These are phyloP conservation scores for Ceratobasidium sp. DNA, from an alignment of 1,284 basidiomycete genomes.

Conservation along the genomic window DNA sequence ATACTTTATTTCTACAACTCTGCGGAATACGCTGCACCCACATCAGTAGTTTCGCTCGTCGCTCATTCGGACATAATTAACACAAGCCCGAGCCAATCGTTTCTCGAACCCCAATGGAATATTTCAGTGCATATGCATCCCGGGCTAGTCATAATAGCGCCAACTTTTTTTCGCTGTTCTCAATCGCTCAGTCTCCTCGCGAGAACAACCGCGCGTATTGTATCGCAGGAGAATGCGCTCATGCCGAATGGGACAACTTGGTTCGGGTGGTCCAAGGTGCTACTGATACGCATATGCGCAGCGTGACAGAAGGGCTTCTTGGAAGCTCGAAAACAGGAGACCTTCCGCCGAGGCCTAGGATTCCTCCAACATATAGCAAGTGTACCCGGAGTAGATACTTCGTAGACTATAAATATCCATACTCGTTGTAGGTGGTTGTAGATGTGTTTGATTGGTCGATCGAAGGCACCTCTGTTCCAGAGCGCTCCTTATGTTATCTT, in stretches of 20 bases:
- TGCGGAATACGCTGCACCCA: too few relatives aligned
- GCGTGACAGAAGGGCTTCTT: not conserved
- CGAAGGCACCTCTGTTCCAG: too few relatives aligned
- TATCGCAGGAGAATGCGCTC: conserved; percentile 3
- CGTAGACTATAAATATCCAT: too few relatives aligned
- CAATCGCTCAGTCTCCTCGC: conserved; percentile 21
- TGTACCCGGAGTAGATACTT: too few relatives aligned
- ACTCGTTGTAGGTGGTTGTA: too few relatives aligned
- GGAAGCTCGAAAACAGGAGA: not conserved
- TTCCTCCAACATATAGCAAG: too few relatives aligned
- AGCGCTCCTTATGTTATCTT: too few relatives aligned
- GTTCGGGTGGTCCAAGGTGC: not conserved
- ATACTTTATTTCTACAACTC: too few relatives aligned
- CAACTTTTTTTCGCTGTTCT: conserved; percentile 32
- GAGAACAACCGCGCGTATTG: conserved; percentile 10
- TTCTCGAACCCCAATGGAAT: conserved; percentile 7
- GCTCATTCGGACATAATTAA: not conserved
- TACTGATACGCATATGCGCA: not conserved
- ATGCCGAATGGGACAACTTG: conserved; percentile 14
- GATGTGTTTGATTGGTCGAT: too few relatives aligned
- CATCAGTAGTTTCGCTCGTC: too few relatives aligned
- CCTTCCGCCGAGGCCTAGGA: not conserved
- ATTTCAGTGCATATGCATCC: conserved; percentile 22
- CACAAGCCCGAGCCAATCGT: not conserved
- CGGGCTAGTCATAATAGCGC: not conserved